These are phyloP conservation scores for Paralagenidium karlingii DNA, from an alignment of 352 stramenopile genomes.

Conservation along the genomic window DNA sequence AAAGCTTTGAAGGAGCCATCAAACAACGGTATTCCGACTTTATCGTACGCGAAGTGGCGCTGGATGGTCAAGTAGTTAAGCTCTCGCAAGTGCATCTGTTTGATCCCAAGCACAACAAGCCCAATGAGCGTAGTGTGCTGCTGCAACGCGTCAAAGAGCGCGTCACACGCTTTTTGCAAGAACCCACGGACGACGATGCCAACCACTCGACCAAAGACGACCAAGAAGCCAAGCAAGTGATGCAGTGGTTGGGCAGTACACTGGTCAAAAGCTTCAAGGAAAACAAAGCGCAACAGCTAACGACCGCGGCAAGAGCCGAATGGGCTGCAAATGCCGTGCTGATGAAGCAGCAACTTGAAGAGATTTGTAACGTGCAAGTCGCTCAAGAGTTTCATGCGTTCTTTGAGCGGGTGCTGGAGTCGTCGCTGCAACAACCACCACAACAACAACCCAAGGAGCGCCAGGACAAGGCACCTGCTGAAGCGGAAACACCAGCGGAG, in stretches of 20 bases:
- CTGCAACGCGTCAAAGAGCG: background rate
- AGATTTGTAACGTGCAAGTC: background rate
- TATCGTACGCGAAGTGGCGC: slow-evolving; percentile 77
- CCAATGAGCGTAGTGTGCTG: background rate
- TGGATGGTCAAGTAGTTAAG: slow-evolving; percentile 31
- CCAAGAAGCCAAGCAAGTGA: background rate
- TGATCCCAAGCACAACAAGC: background rate
- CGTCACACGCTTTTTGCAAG: background rate
- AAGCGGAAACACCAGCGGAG: background rate
- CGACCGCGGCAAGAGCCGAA: no score
- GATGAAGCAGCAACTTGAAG: no score
- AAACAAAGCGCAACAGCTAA: background rate
- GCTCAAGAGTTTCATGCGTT: background rate
- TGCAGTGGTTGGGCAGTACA: background rate
- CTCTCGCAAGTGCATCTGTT: slow-evolving; percentile 57
- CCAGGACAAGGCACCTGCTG: no score
- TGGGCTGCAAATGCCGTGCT: no score
- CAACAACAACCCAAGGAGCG: no score
- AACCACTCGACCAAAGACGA: background rate
- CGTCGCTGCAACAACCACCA: no score
- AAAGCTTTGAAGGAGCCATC: slow-evolving; percentile 72
- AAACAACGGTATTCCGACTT: slow-evolving; percentile 90
- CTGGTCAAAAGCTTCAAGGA: background rate
- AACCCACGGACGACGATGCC: no score
- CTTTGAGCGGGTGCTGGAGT: background rate